phyloP scores from a whole-genome alignment of 345 rosid genomes.

The Microcos paniculata region DNA sequence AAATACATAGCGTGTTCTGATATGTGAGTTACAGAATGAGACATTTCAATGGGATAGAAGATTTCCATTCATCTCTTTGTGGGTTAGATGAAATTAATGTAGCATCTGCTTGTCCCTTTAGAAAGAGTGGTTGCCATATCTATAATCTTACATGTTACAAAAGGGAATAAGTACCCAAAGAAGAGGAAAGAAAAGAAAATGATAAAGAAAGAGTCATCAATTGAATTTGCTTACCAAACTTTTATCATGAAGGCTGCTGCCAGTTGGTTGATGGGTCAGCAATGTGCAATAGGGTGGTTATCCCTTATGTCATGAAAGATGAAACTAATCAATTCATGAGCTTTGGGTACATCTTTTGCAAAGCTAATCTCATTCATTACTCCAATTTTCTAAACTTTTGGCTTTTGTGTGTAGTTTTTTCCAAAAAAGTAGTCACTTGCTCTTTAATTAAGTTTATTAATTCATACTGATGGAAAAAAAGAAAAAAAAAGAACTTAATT shows the following conservation, averaged over 20 bases:
- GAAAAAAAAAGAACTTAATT: neutral
- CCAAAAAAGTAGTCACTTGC: too few species aligned
- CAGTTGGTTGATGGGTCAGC: slow-evolving; percentile 10
- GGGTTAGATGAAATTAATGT: slow-evolving; percentile 2
- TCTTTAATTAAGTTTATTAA: too few species aligned
- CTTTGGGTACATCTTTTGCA: neutral
- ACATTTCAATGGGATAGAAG: too few species aligned
- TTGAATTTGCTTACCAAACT: slow-evolving; percentile 1
- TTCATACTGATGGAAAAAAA: too few species aligned
- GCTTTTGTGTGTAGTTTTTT: too few species aligned
- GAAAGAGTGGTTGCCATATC: neutral
- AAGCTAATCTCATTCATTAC: neutral
- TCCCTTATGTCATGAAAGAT: neutral
- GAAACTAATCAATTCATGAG: neutral
- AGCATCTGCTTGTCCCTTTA: neutral
- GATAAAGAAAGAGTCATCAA: neutral
- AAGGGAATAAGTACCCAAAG: neutral
- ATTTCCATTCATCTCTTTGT: neutral
- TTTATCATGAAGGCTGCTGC: neutral
- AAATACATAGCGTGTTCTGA: too few species aligned
- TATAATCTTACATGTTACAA: neutral
- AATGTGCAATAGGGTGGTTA: neutral
- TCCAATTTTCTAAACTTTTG: neutral
- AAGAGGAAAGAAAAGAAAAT: neutral
- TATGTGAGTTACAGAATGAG: too few species aligned